phyloP scores from a whole-genome alignment of 2,329 filamentous ascomycete species.

The Monosporascus ibericus region DNA sequence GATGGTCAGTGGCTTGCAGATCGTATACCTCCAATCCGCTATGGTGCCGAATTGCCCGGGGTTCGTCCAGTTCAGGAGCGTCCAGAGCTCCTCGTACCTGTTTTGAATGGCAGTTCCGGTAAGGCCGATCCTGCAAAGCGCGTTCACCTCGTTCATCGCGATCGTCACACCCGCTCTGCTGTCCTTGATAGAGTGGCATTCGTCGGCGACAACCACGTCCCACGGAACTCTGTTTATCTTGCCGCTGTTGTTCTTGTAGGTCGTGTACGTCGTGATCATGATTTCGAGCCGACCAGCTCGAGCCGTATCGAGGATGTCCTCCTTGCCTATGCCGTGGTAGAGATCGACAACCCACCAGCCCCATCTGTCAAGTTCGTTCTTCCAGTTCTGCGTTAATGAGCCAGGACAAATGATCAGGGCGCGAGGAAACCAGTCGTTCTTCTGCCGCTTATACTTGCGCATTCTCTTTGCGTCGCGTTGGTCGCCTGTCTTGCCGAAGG shows the following conservation, averaged over 20 bases:
- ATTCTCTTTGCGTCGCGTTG: constrained; percentile 80
- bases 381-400: constrained; percentile 86
- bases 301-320: constrained; percentile 66
- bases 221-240: constrained; percentile 78
- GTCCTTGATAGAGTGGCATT: constrained; percentile 88
- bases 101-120: constrained; percentile 98
- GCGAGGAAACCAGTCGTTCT: constrained; percentile 70
- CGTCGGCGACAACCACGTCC: constrained; percentile 92
- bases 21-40: constrained; percentile 70
- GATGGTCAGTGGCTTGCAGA: constrained; percentile 73
- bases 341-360: constrained; percentile 90
- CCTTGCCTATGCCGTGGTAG: constrained; percentile 68
- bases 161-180: constrained; percentile 68
- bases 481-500: constrained; percentile 91
- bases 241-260: constrained; percentile 72
- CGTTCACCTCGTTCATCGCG: constrained; percentile 85
- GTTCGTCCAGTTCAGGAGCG: constrained; percentile 91
- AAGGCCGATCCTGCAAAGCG: constrained; percentile 84
- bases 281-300: constrained; percentile 75
- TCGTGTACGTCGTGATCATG: constrained; percentile 90
- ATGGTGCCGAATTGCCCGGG: constrained; percentile 63
- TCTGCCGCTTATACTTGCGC: constrained; percentile 69
- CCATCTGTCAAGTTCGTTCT: constrained; percentile 78
- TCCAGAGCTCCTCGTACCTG: constrained; percentile 96
- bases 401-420: constrained; percentile 85